A percentile compares a stretch with the other conserved stretches of the same genome.
Conservation (phyloP, 2,329 filamentous ascomycete species). For the Pyricularia sp. region DNA sequence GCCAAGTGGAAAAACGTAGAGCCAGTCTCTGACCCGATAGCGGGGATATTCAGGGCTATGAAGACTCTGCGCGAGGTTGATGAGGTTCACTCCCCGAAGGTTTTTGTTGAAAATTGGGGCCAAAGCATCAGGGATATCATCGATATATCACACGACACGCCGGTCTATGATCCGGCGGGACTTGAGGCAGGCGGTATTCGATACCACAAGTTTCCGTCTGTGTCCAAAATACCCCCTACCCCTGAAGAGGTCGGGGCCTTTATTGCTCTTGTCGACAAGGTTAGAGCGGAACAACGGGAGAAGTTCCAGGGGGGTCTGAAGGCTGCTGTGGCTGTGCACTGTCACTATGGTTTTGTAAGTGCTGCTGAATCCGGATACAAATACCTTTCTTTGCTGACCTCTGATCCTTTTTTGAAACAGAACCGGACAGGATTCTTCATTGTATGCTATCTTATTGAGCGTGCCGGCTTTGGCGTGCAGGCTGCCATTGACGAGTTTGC, state of each 20-base stretch:
- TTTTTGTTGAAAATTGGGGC: slow-evolving; percentile 62
- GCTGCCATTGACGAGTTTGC: slow-evolving; percentile 75
- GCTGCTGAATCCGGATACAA: slow-evolving; percentile 50
- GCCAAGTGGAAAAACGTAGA: slow-evolving; percentile 78
- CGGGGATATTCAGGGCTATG: slow-evolving; percentile 73
- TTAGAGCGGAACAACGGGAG: slow-evolving; percentile 45
- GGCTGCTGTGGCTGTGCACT: slow-evolving; percentile 64
- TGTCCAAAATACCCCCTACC: slow-evolving; percentile 79
- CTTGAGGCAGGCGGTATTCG: slow-evolving; percentile 57
- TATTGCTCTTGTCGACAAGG: slow-evolving; percentile 45
- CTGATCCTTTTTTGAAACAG: neutral
- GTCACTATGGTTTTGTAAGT: slow-evolving; percentile 62
- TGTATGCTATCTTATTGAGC: slow-evolving; percentile 82
- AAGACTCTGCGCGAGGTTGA: slow-evolving; percentile 91
- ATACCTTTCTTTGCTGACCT: neutral
- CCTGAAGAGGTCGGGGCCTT: slow-evolving; percentile 43
- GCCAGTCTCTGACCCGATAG: slow-evolving; percentile 72
- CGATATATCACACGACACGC: slow-evolving; percentile 84
- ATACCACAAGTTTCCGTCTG: slow-evolving; percentile 83
- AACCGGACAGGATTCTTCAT: slow-evolving; percentile 79
- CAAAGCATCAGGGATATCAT: slow-evolving; percentile 64
- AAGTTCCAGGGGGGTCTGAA: slow-evolving; percentile 13
- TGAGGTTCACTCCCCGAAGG: slow-evolving; percentile 64
- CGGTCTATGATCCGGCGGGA: slow-evolving; percentile 74
- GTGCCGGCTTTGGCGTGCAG: slow-evolving; percentile 59